Evolutionary conservation across 2,329 filamentous ascomycete species (phyloP), one percentile per base, ranked within the genome.

Genomic region (Hortaea sp.): DNA sequence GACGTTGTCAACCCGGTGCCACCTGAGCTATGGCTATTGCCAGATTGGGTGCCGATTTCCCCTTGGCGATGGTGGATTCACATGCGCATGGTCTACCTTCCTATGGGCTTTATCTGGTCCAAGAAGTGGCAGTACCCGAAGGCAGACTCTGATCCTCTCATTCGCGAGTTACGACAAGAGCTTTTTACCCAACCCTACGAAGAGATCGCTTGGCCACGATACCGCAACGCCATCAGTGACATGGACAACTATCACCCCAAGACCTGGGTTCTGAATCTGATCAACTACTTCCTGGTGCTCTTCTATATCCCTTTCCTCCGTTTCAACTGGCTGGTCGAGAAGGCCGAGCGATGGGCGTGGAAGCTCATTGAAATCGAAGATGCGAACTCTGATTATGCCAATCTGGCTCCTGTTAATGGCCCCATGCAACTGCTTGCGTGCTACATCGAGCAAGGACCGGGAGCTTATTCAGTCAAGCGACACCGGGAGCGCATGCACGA

Each of bases 201-300:
- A 7, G 75, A 78, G 27, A 92, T 98, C 50, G 70, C 87, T 53
- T 97, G 90, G 77, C 70, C 73, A 4, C 71, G 69, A 0, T 78
- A 95, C 63, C 81, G 92, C 29, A 95, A 95, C 64, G 84, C 78
- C 29, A 95, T 98, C 48, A 78, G 82, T 11, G 69, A 77, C 0
- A 72, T 69, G 28, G 92, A 98, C 63, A 92, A 98, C 63, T 97
- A 94, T 67, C 85, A 97, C 59, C 88, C 90, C 4, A 97, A 97
- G 64, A 79, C 85, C 0, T 88, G 82, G 81, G 53, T 95, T 0
- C 72, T 98, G 32, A 90, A 88, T 57, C 63, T 79, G 0, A 69
- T 82, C 47, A 95, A 95, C 60, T 88, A 84, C 78, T 53, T 86
- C 6, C 66, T 97, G 4, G 84, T 82, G 43, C 84, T 84, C 45